Conservation (phyloP, 2,329 filamentous ascomycete species). For the Penicillium sp. region DNA sequence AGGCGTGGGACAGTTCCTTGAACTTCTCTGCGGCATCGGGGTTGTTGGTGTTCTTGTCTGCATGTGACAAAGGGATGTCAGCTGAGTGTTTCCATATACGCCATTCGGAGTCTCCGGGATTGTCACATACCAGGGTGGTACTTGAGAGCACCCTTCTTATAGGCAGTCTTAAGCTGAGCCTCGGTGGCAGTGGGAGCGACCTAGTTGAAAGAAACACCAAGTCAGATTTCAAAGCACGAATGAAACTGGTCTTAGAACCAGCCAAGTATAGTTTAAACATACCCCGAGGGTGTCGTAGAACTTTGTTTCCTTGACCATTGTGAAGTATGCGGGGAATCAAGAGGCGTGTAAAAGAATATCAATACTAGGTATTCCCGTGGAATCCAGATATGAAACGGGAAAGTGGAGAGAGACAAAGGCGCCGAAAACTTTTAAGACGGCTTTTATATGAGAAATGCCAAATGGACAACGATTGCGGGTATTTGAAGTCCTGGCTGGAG, state of each 20-base stretch:
- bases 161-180: conserved; percentile 86
- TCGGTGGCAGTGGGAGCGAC: conserved; percentile 78
- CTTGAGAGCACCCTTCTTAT: conserved; percentile 87
- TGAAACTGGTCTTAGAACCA: neutral
- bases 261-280: conserved; percentile 24
- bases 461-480: conserved; percentile 10
- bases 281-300: conserved; percentile 52
- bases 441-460: conserved; percentile 11
- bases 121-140: conserved; percentile 79
- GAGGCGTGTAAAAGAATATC: conserved; percentile 15
- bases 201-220: conserved; percentile 48
- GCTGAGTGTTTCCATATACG: conserved; percentile 1
- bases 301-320: conserved; percentile 54
- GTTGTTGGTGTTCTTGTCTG: conserved; percentile 96
- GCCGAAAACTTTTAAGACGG: conserved; percentile 7
- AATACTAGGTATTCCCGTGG: conserved; percentile 1
- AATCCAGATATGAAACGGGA: conserved; percentile 9
- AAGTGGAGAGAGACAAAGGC: conserved; percentile 18
- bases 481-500: conserved; percentile 11
- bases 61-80: neutral
- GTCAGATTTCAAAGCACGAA: conserved; percentile 23
- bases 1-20: conserved; percentile 94
- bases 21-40: conserved; percentile 94
- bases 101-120: conserved; percentile 14
- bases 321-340: conserved; percentile 29